Base-by-base conservation (phyloP, 495 filamentous ascomycete genomes). In the Aspergillus haitiensis region DNA sequence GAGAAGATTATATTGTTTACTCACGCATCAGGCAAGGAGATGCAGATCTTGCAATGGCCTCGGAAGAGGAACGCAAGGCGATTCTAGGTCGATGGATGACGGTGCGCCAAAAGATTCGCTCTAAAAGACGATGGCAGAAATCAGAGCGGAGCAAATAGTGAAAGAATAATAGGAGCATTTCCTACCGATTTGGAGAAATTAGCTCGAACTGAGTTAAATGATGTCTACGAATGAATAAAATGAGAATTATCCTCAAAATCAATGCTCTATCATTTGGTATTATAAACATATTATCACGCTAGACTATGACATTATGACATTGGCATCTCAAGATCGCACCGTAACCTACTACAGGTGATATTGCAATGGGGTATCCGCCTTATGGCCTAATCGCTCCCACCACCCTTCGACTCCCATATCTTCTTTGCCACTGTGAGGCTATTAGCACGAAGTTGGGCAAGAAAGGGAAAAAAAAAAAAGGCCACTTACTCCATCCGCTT, bases 1-100 rank as follows among this genome's bases (percentile, higher is more conserved):
- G 84, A 49, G 70, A 84, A 21, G 87, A 85, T 59, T 89, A 89
- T 58, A 87, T 92, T 58, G 79, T 89, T 47, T 79, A 85, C 2
- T 82, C 88, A 18, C 77, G 89, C 2, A 86, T 87, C 21, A 71
- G 84, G 12, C 86, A 91, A 66, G 88, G 89, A 5, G 81, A 82
- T 46, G 81, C 85, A 37, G 86, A 91, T 21, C 78, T 79, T 52
- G 68, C 74, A n/a, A 58, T 57, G 1, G 65, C 80, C 1, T 79
- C 80, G 1, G 58, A 60, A 5, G 78, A 79, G 59, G 84, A 91
- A 72, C 75, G 82, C 7, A 70, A 66, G 16, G 84, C 86, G 55
- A 80, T 90, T 4, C 63, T 89, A 31, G 69, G 60, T 6, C 72
- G 82, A n/a, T 91, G 88, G 88, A 72, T 78, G 13, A 66, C 12